Conservation (phyloP, 768 basidiomycete genomes). For the Suillus alpinus region DNA sequence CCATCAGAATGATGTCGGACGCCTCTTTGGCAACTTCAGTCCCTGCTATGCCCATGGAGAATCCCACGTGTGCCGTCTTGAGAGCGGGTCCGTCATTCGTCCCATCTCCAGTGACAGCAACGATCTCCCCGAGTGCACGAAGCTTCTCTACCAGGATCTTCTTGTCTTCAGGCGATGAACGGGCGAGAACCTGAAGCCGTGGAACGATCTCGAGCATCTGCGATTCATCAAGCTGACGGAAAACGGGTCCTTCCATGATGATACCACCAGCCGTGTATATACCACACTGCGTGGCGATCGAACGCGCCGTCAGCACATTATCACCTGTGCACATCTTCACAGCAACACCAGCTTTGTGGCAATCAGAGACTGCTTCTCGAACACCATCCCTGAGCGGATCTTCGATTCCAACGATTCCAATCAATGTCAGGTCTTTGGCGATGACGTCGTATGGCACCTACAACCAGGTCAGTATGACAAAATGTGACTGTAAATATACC, state of each 20-base stretch:
- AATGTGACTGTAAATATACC: slow-evolving; percentile 11
- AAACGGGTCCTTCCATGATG: slow-evolving; percentile 97
- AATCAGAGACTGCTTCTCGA: slow-evolving; percentile 82
- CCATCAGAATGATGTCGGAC: slow-evolving; percentile 98
- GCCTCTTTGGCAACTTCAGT: slow-evolving; percentile 99
- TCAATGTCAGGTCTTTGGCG: slow-evolving; percentile 71
- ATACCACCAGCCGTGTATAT: slow-evolving; percentile 93
- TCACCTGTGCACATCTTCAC: slow-evolving; percentile 99
- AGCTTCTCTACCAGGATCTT: slow-evolving; percentile 87
- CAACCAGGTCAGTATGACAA: slow-evolving; percentile 10
- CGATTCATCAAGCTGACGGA: slow-evolving; percentile 68
- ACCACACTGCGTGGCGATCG: slow-evolving; percentile 94
- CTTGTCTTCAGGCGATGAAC: slow-evolving; percentile 98
- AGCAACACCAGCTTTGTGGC: slow-evolving; percentile 82
- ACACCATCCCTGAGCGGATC: slow-evolving; percentile 94
- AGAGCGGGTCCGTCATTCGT: slow-evolving; percentile 97
- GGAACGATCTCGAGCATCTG: slow-evolving; percentile 86
- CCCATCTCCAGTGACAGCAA: slow-evolving; percentile 96
- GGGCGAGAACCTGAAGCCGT: slow-evolving; percentile 91
- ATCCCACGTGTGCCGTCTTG: slow-evolving; percentile 94
- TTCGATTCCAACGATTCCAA: slow-evolving; percentile 92
- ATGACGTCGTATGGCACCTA: slow-evolving; percentile 72
- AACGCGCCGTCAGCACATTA: slow-evolving; percentile 93
- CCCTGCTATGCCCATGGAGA: slow-evolving; percentile 94
- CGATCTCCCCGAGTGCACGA: slow-evolving; percentile 82